These are phyloP conservation scores for Centella asiatica DNA, from an alignment of 129 eudicot genomes.

Conservation along the genomic window DNA sequence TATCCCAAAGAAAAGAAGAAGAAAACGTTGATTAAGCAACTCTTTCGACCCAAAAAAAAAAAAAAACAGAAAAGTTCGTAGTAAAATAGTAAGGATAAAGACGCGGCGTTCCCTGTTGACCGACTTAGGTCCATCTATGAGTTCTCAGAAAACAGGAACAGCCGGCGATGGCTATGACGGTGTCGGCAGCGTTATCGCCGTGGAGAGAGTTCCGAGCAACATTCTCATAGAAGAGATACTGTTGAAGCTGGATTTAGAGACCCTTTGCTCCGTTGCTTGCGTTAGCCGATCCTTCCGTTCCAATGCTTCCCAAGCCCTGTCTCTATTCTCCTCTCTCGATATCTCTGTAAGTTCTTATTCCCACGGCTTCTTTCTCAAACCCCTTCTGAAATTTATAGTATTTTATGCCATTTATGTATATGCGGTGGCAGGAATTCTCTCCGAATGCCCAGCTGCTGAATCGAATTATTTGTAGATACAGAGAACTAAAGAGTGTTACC, in stretches of 20 bases:
- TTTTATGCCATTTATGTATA: slow-evolving; percentile 2
- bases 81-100: too few species aligned
- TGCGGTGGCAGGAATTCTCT: slow-evolving; percentile 36
- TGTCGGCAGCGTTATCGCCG: slow-evolving; percentile 18
- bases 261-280: slow-evolving; percentile 44
- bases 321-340: slow-evolving; percentile 42
- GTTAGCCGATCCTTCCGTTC: slow-evolving; percentile 31
- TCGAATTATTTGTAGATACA: slow-evolving; percentile 17
- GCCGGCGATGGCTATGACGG: not conserved
- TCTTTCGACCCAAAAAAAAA: too few species aligned
- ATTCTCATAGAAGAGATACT: slow-evolving; percentile 26
- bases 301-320: slow-evolving; percentile 33
- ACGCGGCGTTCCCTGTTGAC: too few species aligned
- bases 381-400: not conserved
- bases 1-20: too few species aligned
- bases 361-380: not conserved
- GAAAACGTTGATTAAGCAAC: too few species aligned
- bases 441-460: slow-evolving; percentile 25
- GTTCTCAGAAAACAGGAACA: not conserved
- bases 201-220: slow-evolving; percentile 35
- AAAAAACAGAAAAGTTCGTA: too few species aligned
- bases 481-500: slow-evolving; percentile 31
- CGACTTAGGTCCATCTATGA: slow-evolving; percentile 9
- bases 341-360: slow-evolving; percentile 40
- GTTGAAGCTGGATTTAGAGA: slow-evolving; percentile 25